phyloP scores from a whole-genome alignment of 345 rosid species.

The Raphanus sativus region DNA sequence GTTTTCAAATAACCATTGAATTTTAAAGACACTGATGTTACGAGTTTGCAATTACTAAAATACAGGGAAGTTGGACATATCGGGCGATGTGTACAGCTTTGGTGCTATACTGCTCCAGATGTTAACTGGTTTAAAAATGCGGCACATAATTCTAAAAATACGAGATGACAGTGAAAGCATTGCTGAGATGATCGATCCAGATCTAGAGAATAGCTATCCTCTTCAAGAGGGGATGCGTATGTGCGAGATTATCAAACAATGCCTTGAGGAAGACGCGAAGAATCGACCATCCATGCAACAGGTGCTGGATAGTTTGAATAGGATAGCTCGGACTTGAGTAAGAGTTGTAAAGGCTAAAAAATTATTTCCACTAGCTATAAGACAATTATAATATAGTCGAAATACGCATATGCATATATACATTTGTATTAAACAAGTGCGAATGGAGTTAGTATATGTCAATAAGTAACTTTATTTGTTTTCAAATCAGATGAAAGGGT shows the following conservation, averaged over 20 bases:
- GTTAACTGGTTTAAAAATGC: not conserved
- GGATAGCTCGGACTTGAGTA: not conserved
- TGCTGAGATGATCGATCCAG: not conserved
- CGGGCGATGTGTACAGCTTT: conserved; percentile 15
- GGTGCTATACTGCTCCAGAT: not conserved
- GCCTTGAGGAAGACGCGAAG: not conserved
- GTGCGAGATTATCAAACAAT: not conserved
- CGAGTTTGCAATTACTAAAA: not conserved
- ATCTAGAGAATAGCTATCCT: conserved; percentile 1
- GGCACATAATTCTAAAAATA: not conserved
- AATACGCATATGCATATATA: not conserved
- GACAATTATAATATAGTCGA: not conserved
- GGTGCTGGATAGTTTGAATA: conserved; percentile 2
- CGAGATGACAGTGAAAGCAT: not conserved
- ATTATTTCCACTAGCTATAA: not conserved
- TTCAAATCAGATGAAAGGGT: not conserved
- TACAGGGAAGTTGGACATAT: not conserved
- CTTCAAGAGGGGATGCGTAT: not conserved
- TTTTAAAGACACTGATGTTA: not conserved
- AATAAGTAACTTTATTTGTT: not conserved
- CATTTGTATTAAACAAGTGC: not conserved
- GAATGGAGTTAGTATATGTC: not conserved
- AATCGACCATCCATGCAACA: conserved; percentile 24
- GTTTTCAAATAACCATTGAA: not conserved
- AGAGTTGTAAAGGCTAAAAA: not conserved